These are phyloP conservation scores for Gnaphalium uliginosum DNA, from an alignment of 129 eudicot genomes.

Conservation along the genomic window DNA sequence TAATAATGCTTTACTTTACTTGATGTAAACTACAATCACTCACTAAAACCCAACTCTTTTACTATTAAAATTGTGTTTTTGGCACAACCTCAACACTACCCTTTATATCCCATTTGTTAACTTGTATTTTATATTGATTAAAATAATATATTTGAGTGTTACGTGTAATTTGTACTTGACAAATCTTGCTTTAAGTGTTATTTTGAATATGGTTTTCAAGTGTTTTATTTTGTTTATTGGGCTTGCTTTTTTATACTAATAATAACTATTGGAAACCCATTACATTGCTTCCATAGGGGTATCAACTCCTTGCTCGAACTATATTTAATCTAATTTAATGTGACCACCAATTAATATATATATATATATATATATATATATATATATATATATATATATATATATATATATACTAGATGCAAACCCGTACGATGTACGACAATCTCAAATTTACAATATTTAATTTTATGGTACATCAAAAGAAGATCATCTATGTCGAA, in stretches of 20 bases:
- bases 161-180: constrained; percentile 1
- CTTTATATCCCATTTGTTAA: constrained; percentile 8
- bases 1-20: constrained; percentile 14
- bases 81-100: constrained; percentile 30
- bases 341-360: constrained; percentile 23
- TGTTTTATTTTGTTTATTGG: not conserved
- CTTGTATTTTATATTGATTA: not conserved
- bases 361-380: no score
- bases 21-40: constrained; percentile 20
- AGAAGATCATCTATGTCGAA: no score
- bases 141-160: not conserved
- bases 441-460: no score
- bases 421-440: no score
- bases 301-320: constrained; percentile 12
- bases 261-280: not conserved
- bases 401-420: constrained; percentile 35
- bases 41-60: no score
- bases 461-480: no score
- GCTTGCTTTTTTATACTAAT: not conserved
- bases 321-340: constrained; percentile 5
- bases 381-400: no score
- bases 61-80: constrained; percentile 29
- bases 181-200: no score
- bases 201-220: no score
- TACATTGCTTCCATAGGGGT: not conserved